A percentile compares a stretch with the other conserved stretches of the same genome.
These are phyloP conservation scores for Fusarium sp. DNA, from an alignment of 2,329 filamentous ascomycete species.

Conservation along the genomic window DNA sequence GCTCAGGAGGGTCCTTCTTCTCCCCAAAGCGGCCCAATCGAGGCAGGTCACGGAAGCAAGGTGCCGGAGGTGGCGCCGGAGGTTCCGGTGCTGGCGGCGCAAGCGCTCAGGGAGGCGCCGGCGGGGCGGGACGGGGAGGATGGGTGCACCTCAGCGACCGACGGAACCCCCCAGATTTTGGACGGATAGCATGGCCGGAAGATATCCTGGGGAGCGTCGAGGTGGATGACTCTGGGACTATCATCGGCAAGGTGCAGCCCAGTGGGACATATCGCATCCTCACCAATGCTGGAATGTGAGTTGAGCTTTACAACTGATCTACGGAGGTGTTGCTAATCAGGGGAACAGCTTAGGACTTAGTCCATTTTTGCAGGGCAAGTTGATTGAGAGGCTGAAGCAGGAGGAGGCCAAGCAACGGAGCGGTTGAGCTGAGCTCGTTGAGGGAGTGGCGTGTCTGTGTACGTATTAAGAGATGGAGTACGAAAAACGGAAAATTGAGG, in stretches of 20 bases:
- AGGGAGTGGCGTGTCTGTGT: neutral
- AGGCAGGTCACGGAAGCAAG: conserved; percentile 46
- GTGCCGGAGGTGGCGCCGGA: conserved; percentile 52
- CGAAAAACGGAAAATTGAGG: neutral
- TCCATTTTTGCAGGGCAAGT: conserved; percentile 60
- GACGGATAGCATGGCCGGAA: conserved; percentile 72
- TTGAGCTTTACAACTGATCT: conserved; percentile 43
- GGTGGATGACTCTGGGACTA: conserved; percentile 64
- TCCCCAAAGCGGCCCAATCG: conserved; percentile 52
- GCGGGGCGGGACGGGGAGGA: conserved; percentile 66
- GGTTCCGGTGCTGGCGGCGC: conserved; percentile 62
- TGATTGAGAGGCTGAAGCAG: conserved; percentile 60
- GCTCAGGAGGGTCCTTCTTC: conserved; percentile 61
- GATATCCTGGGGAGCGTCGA: conserved; percentile 74
- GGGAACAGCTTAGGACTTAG: conserved; percentile 45
- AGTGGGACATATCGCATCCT: conserved; percentile 70
- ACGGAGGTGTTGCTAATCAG: conserved; percentile 31
- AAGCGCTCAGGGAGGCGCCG: conserved; percentile 67
- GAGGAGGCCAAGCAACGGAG: conserved; percentile 55
- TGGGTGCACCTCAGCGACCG: conserved; percentile 71
- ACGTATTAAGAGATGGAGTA: neutral
- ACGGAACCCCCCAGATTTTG: conserved; percentile 70
- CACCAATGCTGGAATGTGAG: conserved; percentile 73
- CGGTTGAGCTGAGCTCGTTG: conserved; percentile 43
- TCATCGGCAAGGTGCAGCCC: conserved; percentile 65